Evolutionary conservation across 2,329 filamentous ascomycete genomes (phyloP).

Genomic region (Trichophyton verrucosum): DNA sequence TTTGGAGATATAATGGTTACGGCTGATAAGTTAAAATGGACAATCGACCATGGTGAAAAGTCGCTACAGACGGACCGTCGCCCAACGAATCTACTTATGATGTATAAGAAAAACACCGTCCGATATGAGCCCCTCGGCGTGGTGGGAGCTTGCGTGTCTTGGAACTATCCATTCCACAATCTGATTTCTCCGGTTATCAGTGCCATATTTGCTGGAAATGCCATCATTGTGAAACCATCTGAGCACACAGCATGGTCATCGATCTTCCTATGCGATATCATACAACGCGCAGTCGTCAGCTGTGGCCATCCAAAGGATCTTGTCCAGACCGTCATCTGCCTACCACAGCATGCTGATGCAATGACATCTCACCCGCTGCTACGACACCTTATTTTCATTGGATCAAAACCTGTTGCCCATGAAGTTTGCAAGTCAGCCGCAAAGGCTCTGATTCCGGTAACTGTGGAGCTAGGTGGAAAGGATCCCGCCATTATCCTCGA

Average conservation of each 20-base stretch:
- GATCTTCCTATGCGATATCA: slow-evolving; percentile 66
- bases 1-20: slow-evolving; percentile 93
- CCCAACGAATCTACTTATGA: slow-evolving; percentile 85
- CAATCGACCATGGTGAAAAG: slow-evolving; percentile 75
- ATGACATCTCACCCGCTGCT: slow-evolving; percentile 77
- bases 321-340: slow-evolving; percentile 75
- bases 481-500: slow-evolving; percentile 85
- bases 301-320: slow-evolving; percentile 74
- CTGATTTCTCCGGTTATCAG: slow-evolving; percentile 83
- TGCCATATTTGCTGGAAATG: slow-evolving; percentile 81
- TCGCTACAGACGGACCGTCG: slow-evolving; percentile 59
- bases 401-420: slow-evolving; percentile 73
- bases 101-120: slow-evolving; percentile 87
- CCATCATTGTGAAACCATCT: slow-evolving; percentile 82
- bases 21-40: slow-evolving; percentile 89
- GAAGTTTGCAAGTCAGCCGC: slow-evolving; percentile 78
- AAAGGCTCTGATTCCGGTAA: slow-evolving; percentile 71
- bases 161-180: slow-evolving; percentile 98
- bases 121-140: slow-evolving; percentile 86
- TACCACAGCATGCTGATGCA: slow-evolving; percentile 68
- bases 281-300: slow-evolving; percentile 62
- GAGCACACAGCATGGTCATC: slow-evolving; percentile 94
- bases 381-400: slow-evolving; percentile 90
- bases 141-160: slow-evolving; percentile 82
- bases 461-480: slow-evolving; percentile 88